These are phyloP conservation scores for Trifolium dubium DNA, from an alignment of 306 rosid genomes.

Conservation along the genomic window DNA sequence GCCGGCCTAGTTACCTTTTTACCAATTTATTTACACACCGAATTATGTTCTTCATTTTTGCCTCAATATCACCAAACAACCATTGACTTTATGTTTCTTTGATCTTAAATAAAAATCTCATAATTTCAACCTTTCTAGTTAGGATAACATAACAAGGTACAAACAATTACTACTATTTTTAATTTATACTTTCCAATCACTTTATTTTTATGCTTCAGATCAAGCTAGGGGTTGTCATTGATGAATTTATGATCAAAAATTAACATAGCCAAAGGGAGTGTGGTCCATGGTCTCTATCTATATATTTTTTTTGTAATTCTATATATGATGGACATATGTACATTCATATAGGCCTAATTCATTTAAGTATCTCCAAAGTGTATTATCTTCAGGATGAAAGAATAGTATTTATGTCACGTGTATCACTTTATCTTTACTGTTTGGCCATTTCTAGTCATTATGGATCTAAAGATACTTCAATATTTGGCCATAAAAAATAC, in stretches of 20 bases:
- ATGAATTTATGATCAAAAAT: constrained; percentile 24
- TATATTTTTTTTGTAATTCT: constrained; percentile 30
- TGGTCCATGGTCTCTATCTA: constrained; percentile 45
- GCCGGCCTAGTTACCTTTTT: constrained; percentile 39
- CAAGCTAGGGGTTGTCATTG: constrained; percentile 32
- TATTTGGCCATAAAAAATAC: neutral
- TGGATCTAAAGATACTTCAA: neutral
- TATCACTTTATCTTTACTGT: constrained; percentile 59
- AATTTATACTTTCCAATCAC: constrained; percentile 34
- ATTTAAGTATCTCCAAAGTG: constrained; percentile 38
- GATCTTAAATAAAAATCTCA: neutral
- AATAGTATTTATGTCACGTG: constrained; percentile 67
- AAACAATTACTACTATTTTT: constrained; percentile 1
- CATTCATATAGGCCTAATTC: constrained; percentile 30
- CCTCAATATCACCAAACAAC: constrained; percentile 31
- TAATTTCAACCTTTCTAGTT: constrained; percentile 32
- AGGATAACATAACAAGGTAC: constrained; percentile 36
- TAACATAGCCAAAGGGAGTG: constrained; percentile 33
- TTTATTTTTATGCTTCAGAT: constrained; percentile 32
- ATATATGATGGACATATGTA: constrained; percentile 31
- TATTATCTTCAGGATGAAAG: constrained; percentile 39
- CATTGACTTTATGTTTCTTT: constrained; percentile 39
- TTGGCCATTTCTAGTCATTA: constrained; percentile 57
- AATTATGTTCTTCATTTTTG: constrained; percentile 26
- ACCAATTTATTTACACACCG: constrained; percentile 22